Evolutionary conservation across 2,329 filamentous ascomycete genomes (phyloP), one percentile per base, ranked within the genome.

Genomic region (Hypoxylon sp.): DNA sequence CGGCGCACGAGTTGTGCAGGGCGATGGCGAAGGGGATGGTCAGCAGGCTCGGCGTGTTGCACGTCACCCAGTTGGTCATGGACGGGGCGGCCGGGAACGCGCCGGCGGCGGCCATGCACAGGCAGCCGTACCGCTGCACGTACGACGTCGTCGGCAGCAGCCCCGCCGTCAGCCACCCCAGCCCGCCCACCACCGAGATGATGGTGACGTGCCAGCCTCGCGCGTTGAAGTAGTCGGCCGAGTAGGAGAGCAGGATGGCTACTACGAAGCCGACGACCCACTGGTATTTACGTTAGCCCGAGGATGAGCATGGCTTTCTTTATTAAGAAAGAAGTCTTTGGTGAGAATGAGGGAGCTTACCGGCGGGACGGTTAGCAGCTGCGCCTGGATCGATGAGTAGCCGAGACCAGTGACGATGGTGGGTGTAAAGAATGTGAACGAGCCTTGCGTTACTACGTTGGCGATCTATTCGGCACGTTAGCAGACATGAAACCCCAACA

Each of bases 391-490:
- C 2, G 67, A 70, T 18, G 50, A n/a, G 31, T 70, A 71, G 2
- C 69, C 69, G 1, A 70, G 55, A 0, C 69, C 80, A 2, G 79
- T 80, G 7, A 83, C 79, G 75, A 83, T 83, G 56, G 82, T 70
- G 0, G 81, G 80, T 0, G 81, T 81, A 63, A 78, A 83, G 64
- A 82, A 83, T 18, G 82, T 81, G 61, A 83, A 81, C 1, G 68
- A 70, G 2, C 64, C 67, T 23, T 69, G 69, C 4, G 62, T 57
- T 4, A 70, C 65, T 3, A 66, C 63, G 24, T 71, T 70, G 21
- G 67, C 65, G 15, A 69, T 63, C 69, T 70, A 10, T 21, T 53
- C 6, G 24, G 2, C 10, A 13, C 8, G 29, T 55, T 18, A 58
- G 31, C 17, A 38, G 13, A 21, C 4, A 2, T 29, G 29, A 4